Base-by-base conservation (phyloP, 176 grass and related monocot genomes). In the Bromus sterilis region DNA sequence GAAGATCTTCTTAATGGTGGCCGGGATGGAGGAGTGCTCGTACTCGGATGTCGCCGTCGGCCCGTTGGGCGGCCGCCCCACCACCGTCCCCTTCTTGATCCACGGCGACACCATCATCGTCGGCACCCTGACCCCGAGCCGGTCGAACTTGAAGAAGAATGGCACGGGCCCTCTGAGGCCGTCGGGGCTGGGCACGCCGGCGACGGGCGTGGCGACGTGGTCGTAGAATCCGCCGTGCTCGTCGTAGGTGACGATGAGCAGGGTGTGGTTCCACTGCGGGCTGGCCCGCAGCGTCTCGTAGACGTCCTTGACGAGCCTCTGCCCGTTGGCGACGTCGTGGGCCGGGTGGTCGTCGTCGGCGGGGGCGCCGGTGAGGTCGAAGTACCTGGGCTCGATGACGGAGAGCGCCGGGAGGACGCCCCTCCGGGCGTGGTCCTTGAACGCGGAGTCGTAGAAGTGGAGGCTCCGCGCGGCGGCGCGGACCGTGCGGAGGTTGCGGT, bases 171-270 rank as follows among this genome's bases (percentile, higher is more conserved):
- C 88, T 0, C 63, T 31, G n/a, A 94, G 71, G 21, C 90, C 95
- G 75, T 98, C 95, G 24, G 95, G 95, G 82, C 84, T 98, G 23
- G 95, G 95, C 49, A 98, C 92, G 69, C 92, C 92, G 34, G 69
- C 42, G 44, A 80, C 81, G 42, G 95, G 92, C 20, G 95, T 94
- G 14, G 95, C 46, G 41, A 97, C 94, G 63, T 97, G 94, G 73
- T 97, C 94, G 48, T 94, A 97, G 77, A 97, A 97, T 0, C 94
- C 91, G 13, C 94, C 94, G 75, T 97, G 94, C 94, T 97, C 94
- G 80, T 97, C 94, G 76, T 97, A 93, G 9, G 94, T 97, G 78
- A 97, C 64, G 44, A 97, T 56, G 66, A 98, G 56, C 74, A 98
- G 78, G 42, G 80, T 94, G 26, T 84, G 34, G 71, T 98, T 94